These are phyloP conservation scores for Deakozyma indianensis DNA, from an alignment of 805 yeast species.

Conservation along the genomic window DNA sequence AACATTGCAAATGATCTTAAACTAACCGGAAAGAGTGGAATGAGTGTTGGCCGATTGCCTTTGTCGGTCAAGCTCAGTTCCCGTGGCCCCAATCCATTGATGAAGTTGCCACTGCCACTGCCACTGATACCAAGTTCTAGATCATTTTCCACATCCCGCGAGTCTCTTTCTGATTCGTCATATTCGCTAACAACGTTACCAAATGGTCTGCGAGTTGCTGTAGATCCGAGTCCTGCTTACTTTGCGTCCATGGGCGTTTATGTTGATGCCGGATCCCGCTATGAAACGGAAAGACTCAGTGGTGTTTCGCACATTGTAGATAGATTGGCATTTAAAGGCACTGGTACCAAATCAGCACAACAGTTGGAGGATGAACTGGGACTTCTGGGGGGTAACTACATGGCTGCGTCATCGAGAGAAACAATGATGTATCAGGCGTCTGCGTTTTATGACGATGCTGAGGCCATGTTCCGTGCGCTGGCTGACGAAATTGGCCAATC, in stretches of 20 bases:
- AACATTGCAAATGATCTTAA: too few species aligned
- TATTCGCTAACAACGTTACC: conserved; percentile 30
- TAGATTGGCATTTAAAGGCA: conserved; percentile 52
- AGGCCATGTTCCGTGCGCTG: conserved; percentile 59
- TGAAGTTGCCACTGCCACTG: too few species aligned
- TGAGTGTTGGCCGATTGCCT: too few species aligned
- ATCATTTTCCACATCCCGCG: too few species aligned
- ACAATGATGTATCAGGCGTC: conserved; percentile 88
- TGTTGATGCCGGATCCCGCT: conserved; percentile 82
- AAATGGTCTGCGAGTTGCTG: conserved; percentile 73
- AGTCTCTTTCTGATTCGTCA: neutral
- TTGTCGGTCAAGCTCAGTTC: too few species aligned
- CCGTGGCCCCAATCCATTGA: too few species aligned
- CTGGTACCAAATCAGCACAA: conserved; percentile 29
- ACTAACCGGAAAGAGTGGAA: too few species aligned
- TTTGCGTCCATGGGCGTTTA: conserved; percentile 84
- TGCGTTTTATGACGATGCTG: conserved; percentile 77
- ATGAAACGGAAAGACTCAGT: conserved; percentile 41
- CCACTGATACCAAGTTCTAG: too few species aligned
- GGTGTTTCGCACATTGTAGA: conserved; percentile 81
- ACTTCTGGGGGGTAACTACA: conserved; percentile 81
- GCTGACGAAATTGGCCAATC: conserved; percentile 72
- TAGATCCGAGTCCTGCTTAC: conserved; percentile 79
- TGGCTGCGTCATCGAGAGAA: conserved; percentile 86
- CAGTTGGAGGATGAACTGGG: conserved; percentile 67